phyloP scores from a whole-genome alignment of 176 grass and related monocot species.

The Tillandsia leiboldiana region DNA sequence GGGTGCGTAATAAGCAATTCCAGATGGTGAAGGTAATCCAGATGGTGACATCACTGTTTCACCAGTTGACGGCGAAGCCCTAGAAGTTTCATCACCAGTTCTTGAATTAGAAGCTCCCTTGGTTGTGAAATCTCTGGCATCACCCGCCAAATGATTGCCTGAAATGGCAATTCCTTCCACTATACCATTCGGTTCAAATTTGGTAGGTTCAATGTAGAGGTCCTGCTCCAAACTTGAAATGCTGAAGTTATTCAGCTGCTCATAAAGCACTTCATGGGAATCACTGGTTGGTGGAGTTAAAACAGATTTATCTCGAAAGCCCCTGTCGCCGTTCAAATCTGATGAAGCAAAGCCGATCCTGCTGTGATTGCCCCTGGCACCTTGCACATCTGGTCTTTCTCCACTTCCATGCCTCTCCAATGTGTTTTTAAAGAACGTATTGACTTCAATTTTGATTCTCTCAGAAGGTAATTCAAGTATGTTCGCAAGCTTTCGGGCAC shows the following conservation, averaged over 20 bases:
- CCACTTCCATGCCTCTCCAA: constrained; percentile 48
- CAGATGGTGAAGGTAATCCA: constrained; percentile 24
- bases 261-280: constrained; percentile 27
- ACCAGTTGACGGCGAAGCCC: constrained; percentile 21
- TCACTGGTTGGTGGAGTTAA: constrained; percentile 5
- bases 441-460: constrained; percentile 47
- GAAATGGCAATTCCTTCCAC: constrained; percentile 22
- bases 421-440: constrained; percentile 70
- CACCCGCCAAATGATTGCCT: constrained; percentile 6
- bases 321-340: constrained; percentile 29
- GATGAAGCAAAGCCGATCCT: constrained; percentile 3
- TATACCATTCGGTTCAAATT: background rate
- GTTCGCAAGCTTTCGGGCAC: constrained; percentile 71
- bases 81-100: constrained; percentile 18
- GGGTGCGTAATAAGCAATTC: constrained; percentile 18
- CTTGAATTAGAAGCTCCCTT: constrained; percentile 20
- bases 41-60: constrained; percentile 21
- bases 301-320: constrained; percentile 7
- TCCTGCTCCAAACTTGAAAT: constrained; percentile 31
- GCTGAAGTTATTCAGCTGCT: constrained; percentile 40
- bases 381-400: constrained; percentile 48
- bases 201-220: constrained; percentile 9
- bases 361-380: background rate
- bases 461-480: constrained; percentile 48
- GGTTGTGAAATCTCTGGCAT: constrained; percentile 23